Evolutionary conservation across 305 asterid species (phyloP).

Genomic region (Fraxinus albicans): DNA sequence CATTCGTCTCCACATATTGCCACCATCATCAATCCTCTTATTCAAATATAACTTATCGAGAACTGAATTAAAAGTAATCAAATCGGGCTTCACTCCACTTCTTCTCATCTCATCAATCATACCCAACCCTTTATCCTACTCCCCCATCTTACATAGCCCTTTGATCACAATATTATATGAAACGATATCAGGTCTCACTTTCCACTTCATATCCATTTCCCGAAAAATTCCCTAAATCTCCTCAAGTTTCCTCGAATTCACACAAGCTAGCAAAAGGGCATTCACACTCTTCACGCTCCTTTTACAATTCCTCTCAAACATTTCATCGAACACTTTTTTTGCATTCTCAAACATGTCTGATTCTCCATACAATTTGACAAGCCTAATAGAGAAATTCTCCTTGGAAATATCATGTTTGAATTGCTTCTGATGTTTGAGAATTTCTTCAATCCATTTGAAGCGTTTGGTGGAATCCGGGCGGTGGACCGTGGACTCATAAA

Average conservation of each 20-base stretch:
- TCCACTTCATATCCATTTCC: conserved; percentile 32
- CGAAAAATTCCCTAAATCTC: conserved; percentile 26
- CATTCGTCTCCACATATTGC: conserved; percentile 37
- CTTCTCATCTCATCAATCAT: conserved; percentile 32
- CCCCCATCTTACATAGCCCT: conserved; percentile 18
- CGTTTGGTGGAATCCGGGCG: conserved; percentile 38
- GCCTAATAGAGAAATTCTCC: conserved; percentile 35
- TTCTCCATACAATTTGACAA: conserved; percentile 34
- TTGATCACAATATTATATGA: conserved; percentile 34
- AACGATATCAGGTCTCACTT: conserved; percentile 29
- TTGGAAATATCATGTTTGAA: conserved; percentile 31
- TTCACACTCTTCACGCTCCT: no score
- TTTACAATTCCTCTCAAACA: no score
- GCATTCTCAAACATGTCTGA: conserved; percentile 39
- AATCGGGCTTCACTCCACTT: conserved; percentile 31
- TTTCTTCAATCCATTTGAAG: conserved; percentile 38
- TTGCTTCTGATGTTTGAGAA: conserved; percentile 42
- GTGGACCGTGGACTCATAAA: conserved; percentile 37
- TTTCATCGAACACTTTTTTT: no score
- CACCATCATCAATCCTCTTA: conserved; percentile 36
- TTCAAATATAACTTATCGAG: conserved; percentile 31
- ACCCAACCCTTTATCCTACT: conserved; percentile 2
- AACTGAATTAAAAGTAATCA: conserved; percentile 38
- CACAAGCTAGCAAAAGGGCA: no score
- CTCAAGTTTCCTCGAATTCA: neutral